Base-by-base conservation (phyloP, 257 asterid genomes). In the Rubia yunnanensis region DNA sequence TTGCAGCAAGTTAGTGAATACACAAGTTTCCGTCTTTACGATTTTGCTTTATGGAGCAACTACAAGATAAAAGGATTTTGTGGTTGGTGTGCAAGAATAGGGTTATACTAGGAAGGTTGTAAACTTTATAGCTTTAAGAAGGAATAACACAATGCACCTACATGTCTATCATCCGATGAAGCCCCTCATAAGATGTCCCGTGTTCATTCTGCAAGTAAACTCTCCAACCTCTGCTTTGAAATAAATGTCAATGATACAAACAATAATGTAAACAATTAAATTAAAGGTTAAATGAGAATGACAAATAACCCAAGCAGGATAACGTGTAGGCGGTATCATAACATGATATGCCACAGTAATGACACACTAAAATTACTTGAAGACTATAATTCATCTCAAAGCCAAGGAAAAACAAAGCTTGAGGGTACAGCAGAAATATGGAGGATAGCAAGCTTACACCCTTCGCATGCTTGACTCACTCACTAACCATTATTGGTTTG, bases 161-260 rank as follows among this genome's bases (percentile, higher is more conserved):
- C 95, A 73, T 57, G 77, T 83, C 80, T 60, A 87, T 80, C 96
- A 92, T 89, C 79, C 76, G 83, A 64, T 72, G 83, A 48, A 81
- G 53, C 22, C 97, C 98, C 77, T 87, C 96, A 7, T 73, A 57
- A 15, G 96, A 82, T 36, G 98, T 85, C 69, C 96, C 98, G 38
- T 92, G 84, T 80, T 92, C 98, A 67, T 89, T 88, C 82, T 89
- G 95, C 78, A 92, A 76, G 84, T 89, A 92, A 17, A 89, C 96
- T 77, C 98, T 83, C 97, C 95, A 92, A 5, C 97, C 97, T 89
- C 98, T 92, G 78, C 63, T 63, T 56, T 39, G 53, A 18, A 71
- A 52, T 17, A 68, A 41, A 63, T 35, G 62, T 38, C 57, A 44
- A 61, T 50, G 6, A 14, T 50, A 7, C 10, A 8, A 17, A 52